Percentiles rank a stretch among this genome's conserved stretches.
phyloP scores from a whole-genome alignment of 1,139 yeast genomes.

The Kluyveromyces marxianus region DNA sequence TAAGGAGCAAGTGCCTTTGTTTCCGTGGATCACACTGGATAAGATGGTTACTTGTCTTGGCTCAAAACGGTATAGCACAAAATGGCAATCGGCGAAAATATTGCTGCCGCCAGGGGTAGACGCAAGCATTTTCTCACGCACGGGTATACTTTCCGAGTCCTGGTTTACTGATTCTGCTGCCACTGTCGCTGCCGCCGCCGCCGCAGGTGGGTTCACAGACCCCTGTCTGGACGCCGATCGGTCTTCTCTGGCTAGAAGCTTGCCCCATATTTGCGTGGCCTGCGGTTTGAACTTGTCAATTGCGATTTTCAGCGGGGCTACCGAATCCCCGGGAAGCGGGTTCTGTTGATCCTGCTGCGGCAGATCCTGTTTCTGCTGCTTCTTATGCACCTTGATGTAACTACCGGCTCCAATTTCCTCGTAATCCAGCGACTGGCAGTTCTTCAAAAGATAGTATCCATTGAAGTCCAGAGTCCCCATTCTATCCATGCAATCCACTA shows the following conservation, averaged over 20 bases:
- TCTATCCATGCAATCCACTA: conserved; percentile 54
- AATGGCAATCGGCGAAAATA: conserved; percentile 3
- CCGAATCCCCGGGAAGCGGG: neutral
- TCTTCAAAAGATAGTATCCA: conserved; percentile 39
- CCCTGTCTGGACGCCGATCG: too few species aligned
- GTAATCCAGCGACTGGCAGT: conserved; percentile 16
- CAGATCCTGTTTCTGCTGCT: too few species aligned
- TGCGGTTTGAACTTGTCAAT: conserved; percentile 16
- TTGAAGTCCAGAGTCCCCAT: conserved; percentile 49
- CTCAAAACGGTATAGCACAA: conserved; percentile 11
- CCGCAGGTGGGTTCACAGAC: too few species aligned
- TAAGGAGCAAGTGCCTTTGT: conserved; percentile 16
- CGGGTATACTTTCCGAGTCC: neutral
- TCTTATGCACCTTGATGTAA: neutral
- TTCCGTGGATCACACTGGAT: conserved; percentile 19
- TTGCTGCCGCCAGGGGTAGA: neutral
- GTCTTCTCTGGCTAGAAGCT: conserved; percentile 12
- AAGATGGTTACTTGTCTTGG: conserved; percentile 17
- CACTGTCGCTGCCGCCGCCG: neutral
- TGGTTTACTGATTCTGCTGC: neutral
- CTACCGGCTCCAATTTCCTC: conserved; percentile 34
- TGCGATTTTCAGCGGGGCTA: conserved; percentile 1
- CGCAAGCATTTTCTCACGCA: neutral
- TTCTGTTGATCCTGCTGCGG: too few species aligned
- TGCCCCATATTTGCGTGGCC: conserved; percentile 24